Evolutionary conservation across 2,329 filamentous ascomycete species (phyloP), one percentile per base, ranked within the genome.

Genomic region (Apiospora aurea): DNA sequence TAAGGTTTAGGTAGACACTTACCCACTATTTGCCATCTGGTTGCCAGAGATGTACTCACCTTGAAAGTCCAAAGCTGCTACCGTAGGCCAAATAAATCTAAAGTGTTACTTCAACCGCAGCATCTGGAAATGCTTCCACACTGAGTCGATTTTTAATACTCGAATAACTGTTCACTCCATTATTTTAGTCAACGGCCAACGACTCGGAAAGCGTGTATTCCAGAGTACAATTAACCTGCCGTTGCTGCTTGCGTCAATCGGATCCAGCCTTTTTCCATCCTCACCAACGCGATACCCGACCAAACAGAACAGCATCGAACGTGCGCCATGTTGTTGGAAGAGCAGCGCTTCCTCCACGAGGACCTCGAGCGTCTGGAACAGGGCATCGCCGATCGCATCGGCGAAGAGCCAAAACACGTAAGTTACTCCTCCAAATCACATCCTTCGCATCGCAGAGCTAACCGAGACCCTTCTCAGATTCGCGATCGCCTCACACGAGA

Each of bases 351-450:
- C 79, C 90, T 98, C 78, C 95, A 98, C 78, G 96, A 99, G 89
- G 96, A 99, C 83, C 86, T 99, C 69, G 96, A 99, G 87, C 92
- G 96, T 75, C 89, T 99, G 73, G 96, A 99, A 84, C 94, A 97
- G 82, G 96, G 94, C 70, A 93, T 98, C 78, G 93, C 94, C 71
- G 95, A 98, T 84, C 93, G 95, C 79, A 90, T 97, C 73, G 88
- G 91, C 74, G 94, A 98, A 76, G 95, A 98, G 75, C 95, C 96
- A 66, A 94, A 93, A 83, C 93, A 96, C 82, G 94, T 95, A 85
- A 82, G 91, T 86, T 10, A 16, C 8, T 29, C 34, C 8, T 29
- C 34, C 34, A 41, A 16, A 29, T 8, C 11, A 13, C 4, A 14
- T 38, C 2, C 18, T 34, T 29, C 4, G 21, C 34, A 24, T 24